Evolutionary conservation across 306 rosid species (phyloP).

Genomic region (Hippophae rhamnoides): DNA sequence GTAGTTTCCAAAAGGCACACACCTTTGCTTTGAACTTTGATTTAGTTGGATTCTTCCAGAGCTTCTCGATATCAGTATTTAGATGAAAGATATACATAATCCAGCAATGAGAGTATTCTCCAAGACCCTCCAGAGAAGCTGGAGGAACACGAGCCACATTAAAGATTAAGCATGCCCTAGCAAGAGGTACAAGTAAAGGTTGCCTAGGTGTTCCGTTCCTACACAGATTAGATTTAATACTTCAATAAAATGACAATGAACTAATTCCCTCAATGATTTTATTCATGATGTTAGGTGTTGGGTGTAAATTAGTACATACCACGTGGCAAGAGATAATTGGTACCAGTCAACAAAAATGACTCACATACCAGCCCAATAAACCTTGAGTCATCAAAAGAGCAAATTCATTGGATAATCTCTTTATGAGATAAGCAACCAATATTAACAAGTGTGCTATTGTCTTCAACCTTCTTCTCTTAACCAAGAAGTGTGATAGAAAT

Average conservation of each 20-base stretch:
- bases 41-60: conserved; percentile 73
- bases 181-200: conserved; percentile 88
- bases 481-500: too few relatives aligned
- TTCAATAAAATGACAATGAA: conserved; percentile 14
- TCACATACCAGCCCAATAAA: too few relatives aligned
- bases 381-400: too few relatives aligned
- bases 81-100: conserved; percentile 79
- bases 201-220: conserved; percentile 98
- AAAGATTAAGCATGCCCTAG: conserved; percentile 75
- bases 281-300: too few relatives aligned
- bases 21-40: conserved; percentile 94
- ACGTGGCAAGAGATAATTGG: too few relatives aligned
- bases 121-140: conserved; percentile 83
- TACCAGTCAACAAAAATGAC: too few relatives aligned
- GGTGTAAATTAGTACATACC: too few relatives aligned
- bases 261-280: neutral
- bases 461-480: too few relatives aligned
- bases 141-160: conserved; percentile 67
- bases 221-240: conserved; percentile 13
- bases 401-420: too few relatives aligned
- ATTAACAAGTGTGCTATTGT: too few relatives aligned
- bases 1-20: conserved; percentile 16
- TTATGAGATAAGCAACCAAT: too few relatives aligned
- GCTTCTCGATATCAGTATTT: conserved; percentile 79
- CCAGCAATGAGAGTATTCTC: conserved; percentile 91